Evolutionary conservation across 164 flowering plant species (phyloP), one percentile per base, ranked within the genome.

Genomic region (Vitis cinerea): DNA sequence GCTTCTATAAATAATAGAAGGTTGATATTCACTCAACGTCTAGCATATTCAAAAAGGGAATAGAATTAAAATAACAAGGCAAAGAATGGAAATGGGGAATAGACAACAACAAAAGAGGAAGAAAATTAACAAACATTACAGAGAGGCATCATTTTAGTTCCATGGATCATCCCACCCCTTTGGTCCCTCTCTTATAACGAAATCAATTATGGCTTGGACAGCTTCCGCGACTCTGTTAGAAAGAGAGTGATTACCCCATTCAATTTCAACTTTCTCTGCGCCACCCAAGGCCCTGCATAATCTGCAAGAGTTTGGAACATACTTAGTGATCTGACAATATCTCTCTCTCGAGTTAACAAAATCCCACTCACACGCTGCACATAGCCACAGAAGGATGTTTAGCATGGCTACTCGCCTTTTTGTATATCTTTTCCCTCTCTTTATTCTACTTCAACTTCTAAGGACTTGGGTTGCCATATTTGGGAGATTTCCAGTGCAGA

Each of bases 111-210:
- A 9, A 12, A 17, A 61, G 15, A 27, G 8, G 30, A 52, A 2
- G 56, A 67, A 31, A 55, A 71, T 63, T 12, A 31, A 16, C 8
- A 9, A 50, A 14, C 48, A 23, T 16, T 1, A 27, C 16, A 47
- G 15, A 19, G 50, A 30, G 27, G 13, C 29, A 63, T 13, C 4
- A 61, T 8, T 30, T 79, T 78, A 93, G 75, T 61, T 85, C 99
- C 99, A 93, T 15, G 99, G 99, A 80, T 96, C 99, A 75, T 91
- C 98, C 97, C 99, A 96, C 37, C 97, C 97, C 56, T 80, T 87
- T 6, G 97, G 99, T 27, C 90, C 98, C 10, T 90, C 99, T 60
- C 90, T 82, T 75, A 82, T 92, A 10, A 93, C 82, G 69, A 96
- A 93, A 53, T 81, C 85, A 14, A 92, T 55, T 47, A 96, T 89